Percentiles rank a stretch among this genome's conserved stretches.
Evolutionary conservation across 306 rosid genomes (phyloP).

Genomic region (Erythrophleum fordii): DNA sequence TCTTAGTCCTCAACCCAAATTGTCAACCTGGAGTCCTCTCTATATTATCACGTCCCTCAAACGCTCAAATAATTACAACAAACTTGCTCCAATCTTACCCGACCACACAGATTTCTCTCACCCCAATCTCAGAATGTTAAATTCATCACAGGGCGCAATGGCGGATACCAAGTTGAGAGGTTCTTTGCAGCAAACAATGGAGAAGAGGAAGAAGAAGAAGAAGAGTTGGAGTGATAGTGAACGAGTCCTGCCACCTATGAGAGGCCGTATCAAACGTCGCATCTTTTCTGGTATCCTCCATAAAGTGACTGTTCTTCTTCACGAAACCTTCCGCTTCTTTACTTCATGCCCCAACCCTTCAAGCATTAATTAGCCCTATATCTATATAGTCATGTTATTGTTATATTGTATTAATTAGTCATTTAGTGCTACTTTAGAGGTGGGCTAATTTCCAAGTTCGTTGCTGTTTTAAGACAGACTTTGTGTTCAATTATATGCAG

Average conservation of each 20-base stretch:
- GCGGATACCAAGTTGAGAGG: not conserved
- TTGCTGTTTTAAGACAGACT: not conserved
- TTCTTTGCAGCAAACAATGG: not conserved
- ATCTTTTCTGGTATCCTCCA: conserved; percentile 14
- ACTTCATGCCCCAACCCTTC: too few relatives aligned
- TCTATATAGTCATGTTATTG: too few relatives aligned
- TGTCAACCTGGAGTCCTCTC: not conserved
- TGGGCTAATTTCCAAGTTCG: not conserved
- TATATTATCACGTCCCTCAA: not conserved
- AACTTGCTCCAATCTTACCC: not conserved
- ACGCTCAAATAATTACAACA: not conserved
- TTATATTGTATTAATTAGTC: too few relatives aligned
- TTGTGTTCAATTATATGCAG: not conserved
- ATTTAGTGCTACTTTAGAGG: too few relatives aligned
- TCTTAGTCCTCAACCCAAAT: not conserved
- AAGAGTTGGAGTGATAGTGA: not conserved
- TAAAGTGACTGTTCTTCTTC: not conserved
- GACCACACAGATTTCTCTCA: not conserved
- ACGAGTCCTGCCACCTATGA: conserved; percentile 22
- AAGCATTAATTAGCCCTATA: not conserved
- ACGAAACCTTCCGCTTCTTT: not conserved
- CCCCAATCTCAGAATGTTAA: not conserved
- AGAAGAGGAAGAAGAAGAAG: not conserved
- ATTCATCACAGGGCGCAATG: not conserved
- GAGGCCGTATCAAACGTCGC: conserved; percentile 43